phyloP scores from a whole-genome alignment of 495 filamentous ascomycete species.

The Cairneyella variabilis region DNA sequence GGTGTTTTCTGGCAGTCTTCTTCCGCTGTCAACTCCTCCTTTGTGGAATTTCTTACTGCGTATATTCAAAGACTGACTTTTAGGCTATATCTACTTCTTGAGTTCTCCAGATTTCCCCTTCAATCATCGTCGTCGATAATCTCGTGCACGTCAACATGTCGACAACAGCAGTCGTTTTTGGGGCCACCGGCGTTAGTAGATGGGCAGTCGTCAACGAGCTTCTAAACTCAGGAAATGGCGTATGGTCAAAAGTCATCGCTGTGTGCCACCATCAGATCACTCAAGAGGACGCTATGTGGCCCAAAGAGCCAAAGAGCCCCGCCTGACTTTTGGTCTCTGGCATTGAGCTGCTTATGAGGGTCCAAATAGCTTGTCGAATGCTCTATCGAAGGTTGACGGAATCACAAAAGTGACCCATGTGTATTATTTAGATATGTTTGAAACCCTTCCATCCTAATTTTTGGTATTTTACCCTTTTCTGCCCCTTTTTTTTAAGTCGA shows the following conservation, averaged over 20 bases:
- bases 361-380: slow-evolving; percentile 29
- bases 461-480: too few relatives aligned
- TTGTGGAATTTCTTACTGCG: too few relatives aligned
- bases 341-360: slow-evolving; percentile 30
- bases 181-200: slow-evolving; percentile 1
- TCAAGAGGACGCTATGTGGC: slow-evolving; percentile 31
- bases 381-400: background rate
- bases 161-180: too few relatives aligned
- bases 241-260: slow-evolving; percentile 30
- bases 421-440: slow-evolving; percentile 29
- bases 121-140: too few relatives aligned
- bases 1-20: too few relatives aligned
- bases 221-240: slow-evolving; percentile 26
- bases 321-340: slow-evolving; percentile 33
- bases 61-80: too few relatives aligned
- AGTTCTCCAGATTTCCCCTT: too few relatives aligned
- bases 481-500: too few relatives aligned
- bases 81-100: too few relatives aligned
- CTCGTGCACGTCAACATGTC: too few relatives aligned
- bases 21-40: too few relatives aligned
- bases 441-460: background rate
- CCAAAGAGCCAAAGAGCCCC: slow-evolving; percentile 28
- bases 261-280: slow-evolving; percentile 34
- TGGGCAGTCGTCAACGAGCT: slow-evolving; percentile 23
- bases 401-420: slow-evolving; percentile 34